Conservation (phyloP, 768 basidiomycete species). For the Calocera cornea region DNA sequence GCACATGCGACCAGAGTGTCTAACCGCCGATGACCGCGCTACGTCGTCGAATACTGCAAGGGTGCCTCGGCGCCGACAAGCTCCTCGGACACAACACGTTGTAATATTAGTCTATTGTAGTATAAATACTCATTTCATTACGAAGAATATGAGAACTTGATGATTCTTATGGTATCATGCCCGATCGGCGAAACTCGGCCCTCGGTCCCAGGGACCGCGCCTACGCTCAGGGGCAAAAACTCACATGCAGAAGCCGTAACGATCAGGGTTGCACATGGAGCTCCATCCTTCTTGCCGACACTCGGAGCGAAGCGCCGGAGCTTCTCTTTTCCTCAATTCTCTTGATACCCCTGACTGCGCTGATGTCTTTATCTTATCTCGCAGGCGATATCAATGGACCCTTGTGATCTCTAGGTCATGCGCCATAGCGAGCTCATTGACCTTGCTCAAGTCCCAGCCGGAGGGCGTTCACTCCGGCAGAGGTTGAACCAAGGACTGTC, state of each 20-base stretch:
- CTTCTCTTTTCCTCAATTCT: not conserved
- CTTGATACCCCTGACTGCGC: not conserved
- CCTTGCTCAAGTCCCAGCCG: too few relatives aligned
- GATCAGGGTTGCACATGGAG: not conserved
- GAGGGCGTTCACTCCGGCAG: too few relatives aligned
- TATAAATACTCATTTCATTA: not conserved
- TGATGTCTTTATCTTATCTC: not conserved
- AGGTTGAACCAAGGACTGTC: too few relatives aligned
- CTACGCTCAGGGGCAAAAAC: not conserved
- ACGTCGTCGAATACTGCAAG: too few relatives aligned
- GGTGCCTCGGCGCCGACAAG: too few relatives aligned
- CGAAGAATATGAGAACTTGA: not conserved
- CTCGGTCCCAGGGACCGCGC: not conserved
- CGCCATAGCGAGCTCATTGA: too few relatives aligned
- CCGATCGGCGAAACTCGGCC: not conserved
- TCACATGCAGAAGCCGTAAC: not conserved
- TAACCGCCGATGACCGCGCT: not conserved
- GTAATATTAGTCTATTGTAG: too few relatives aligned
- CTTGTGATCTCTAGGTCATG: not conserved
- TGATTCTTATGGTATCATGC: not conserved
- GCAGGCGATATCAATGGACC: not conserved
- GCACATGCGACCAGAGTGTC: not conserved
- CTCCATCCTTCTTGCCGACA: not conserved
- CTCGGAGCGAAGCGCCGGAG: not conserved
- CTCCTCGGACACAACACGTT: too few relatives aligned